phyloP scores from a whole-genome alignment of 768 basidiomycete genomes.

The Multifurca ochricompacta region DNA sequence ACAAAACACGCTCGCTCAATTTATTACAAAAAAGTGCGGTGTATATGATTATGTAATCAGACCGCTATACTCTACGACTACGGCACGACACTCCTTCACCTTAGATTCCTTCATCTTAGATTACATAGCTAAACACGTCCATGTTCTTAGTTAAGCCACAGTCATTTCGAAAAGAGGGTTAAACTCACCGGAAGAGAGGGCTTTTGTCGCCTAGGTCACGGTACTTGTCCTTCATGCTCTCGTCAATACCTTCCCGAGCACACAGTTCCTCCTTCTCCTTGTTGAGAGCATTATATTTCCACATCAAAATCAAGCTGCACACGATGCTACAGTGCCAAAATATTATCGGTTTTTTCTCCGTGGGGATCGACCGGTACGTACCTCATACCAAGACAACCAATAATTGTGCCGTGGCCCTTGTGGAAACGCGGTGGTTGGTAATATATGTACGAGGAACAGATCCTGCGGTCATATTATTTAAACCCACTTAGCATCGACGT shows the following conservation, averaged over 20 bases:
- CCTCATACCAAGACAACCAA: slow-evolving; percentile 27
- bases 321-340: slow-evolving; percentile 32
- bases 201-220: slow-evolving; percentile 44
- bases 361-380: not conserved
- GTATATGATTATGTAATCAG: not conserved
- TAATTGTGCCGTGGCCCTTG: slow-evolving; percentile 34
- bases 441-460: slow-evolving; percentile 39
- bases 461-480: slow-evolving; percentile 22
- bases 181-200: slow-evolving; percentile 44
- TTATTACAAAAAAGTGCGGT: too few species aligned
- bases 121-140: slow-evolving; percentile 6
- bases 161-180: too few species aligned
- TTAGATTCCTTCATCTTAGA: too few species aligned
- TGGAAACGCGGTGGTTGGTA: slow-evolving; percentile 32
- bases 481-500: slow-evolving; percentile 5
- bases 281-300: slow-evolving; percentile 43
- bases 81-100: too few species aligned
- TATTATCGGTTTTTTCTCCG: not conserved
- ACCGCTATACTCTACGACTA: too few species aligned
- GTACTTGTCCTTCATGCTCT: slow-evolving; percentile 35
- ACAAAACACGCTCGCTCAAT: not conserved
- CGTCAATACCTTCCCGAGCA: slow-evolving; percentile 35
- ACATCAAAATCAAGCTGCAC: slow-evolving; percentile 38
- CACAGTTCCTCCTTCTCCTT: slow-evolving; percentile 41
- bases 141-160: not conserved